phyloP scores from a whole-genome alignment of 192 early-diverging fungal species.

The Coemansia guatemalensis region DNA sequence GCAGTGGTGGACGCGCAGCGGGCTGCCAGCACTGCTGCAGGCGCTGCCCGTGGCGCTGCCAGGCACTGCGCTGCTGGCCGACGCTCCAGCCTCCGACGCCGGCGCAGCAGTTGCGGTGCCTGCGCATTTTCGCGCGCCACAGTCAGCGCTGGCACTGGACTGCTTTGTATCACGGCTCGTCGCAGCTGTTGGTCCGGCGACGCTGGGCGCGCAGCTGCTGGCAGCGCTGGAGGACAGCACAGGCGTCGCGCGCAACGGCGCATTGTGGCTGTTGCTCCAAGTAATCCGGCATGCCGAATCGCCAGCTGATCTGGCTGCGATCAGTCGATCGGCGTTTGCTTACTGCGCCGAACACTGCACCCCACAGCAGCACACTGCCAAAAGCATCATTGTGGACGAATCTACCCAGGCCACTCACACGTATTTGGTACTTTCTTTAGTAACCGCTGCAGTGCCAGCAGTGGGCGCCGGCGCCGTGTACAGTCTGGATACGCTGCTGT shows the following conservation, averaged over 20 bases:
- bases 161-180: slow-evolving; percentile 12
- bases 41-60: slow-evolving; percentile 33
- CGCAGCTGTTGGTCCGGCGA: background rate
- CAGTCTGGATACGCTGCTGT: slow-evolving; percentile 38
- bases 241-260: background rate
- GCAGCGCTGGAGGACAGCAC: slow-evolving; percentile 1
- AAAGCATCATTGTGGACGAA: background rate
- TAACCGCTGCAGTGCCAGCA: slow-evolving; percentile 17
- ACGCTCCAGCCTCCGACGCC: background rate
- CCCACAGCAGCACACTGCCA: background rate
- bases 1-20: slow-evolving; percentile 36
- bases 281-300: slow-evolving; percentile 2
- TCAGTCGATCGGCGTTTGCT: slow-evolving; percentile 21
- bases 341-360: slow-evolving; percentile 26
- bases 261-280: slow-evolving; percentile 30
- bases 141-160: slow-evolving; percentile 19
- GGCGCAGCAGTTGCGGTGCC: slow-evolving; percentile 20
- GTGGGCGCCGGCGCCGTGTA: slow-evolving; percentile 28
- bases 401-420: slow-evolving; percentile 5
- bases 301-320: background rate
- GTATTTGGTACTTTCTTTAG: slow-evolving; percentile 26
- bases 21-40: slow-evolving; percentile 18
- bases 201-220: slow-evolving; percentile 27
- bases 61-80: slow-evolving; percentile 32
- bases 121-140: slow-evolving; percentile 16